Evolutionary conservation across 257 asterid genomes (phyloP).

Genomic region (Perilla frutescens): DNA sequence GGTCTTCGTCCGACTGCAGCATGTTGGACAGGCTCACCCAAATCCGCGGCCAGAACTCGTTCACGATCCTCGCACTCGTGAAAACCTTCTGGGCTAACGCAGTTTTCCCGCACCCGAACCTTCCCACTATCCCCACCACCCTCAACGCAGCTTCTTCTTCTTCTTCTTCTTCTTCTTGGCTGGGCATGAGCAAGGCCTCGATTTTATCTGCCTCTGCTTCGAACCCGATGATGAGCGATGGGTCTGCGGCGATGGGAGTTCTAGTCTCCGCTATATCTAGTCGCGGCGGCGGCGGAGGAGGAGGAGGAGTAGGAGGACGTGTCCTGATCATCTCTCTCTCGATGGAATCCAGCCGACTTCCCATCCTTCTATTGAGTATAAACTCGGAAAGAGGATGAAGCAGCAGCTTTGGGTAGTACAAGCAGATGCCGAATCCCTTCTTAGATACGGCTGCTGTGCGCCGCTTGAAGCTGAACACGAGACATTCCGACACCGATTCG

Average conservation of each 20-base stretch:
- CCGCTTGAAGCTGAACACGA: neutral
- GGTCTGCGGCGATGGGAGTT: neutral
- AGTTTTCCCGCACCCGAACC: slow-evolving; percentile 27
- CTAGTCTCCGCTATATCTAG: no score
- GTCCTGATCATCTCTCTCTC: neutral
- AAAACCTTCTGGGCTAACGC: slow-evolving; percentile 29
- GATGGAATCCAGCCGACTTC: neutral
- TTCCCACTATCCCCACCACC: slow-evolving; percentile 23
- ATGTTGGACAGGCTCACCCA: slow-evolving; percentile 25
- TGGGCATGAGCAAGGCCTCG: neutral
- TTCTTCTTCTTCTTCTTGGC: neutral
- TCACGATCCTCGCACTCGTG: neutral
- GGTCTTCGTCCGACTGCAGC: neutral
- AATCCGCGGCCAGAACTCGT: slow-evolving; percentile 4
- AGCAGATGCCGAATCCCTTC: neutral
- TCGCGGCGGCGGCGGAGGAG: no score
- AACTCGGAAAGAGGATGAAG: neutral
- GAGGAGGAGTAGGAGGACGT: no score
- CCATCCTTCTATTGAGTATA: neutral
- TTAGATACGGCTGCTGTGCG: neutral
- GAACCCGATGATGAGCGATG: slow-evolving; percentile 21
- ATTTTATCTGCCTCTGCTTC: neutral
- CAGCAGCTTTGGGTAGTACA: neutral
- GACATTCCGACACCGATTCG: slow-evolving; percentile 21
- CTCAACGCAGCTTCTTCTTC: neutral